Evolutionary conservation across 257 asterid species (phyloP).

Genomic region (Craterostigma plantagineum): DNA sequence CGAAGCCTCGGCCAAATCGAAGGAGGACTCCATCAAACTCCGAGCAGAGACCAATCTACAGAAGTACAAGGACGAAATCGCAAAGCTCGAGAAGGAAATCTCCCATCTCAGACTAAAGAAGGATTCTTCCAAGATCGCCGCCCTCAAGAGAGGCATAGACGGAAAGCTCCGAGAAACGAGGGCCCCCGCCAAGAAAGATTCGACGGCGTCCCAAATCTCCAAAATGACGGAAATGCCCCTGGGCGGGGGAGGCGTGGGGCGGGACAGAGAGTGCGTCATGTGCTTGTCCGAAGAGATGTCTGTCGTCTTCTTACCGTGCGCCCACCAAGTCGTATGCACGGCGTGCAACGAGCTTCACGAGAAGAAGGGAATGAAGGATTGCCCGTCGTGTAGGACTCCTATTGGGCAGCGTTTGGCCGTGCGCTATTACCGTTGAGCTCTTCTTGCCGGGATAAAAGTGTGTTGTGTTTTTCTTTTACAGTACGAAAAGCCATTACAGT

Average conservation of each 20-base stretch:
- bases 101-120: conserved; percentile 57
- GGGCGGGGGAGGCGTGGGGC: conserved; percentile 40
- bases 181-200: conserved; percentile 16
- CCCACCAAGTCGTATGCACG: conserved; percentile 81
- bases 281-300: conserved; percentile 94
- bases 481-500: too few relatives aligned
- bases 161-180: conserved; percentile 29
- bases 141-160: conserved; percentile 62
- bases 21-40: conserved; percentile 41
- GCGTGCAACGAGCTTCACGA: conserved; percentile 83
- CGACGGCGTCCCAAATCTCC: conserved; percentile 23
- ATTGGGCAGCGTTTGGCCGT: conserved; percentile 72
- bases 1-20: conserved; percentile 54
- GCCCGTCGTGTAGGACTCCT: conserved; percentile 87
- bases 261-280: conserved; percentile 97
- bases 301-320: conserved; percentile 86
- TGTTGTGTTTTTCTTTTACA: too few relatives aligned
- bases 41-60: conserved; percentile 60
- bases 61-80: conserved; percentile 51
- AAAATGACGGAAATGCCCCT: conserved; percentile 12
- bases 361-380: conserved; percentile 96
- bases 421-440: conserved; percentile 37
- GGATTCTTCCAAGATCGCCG: conserved; percentile 74
- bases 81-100: conserved; percentile 53
- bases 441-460: not conserved